Evolutionary conservation across 768 basidiomycete species (phyloP), one percentile per base, ranked within the genome.

Genomic region (Boletus rufocinnamomeus): DNA sequence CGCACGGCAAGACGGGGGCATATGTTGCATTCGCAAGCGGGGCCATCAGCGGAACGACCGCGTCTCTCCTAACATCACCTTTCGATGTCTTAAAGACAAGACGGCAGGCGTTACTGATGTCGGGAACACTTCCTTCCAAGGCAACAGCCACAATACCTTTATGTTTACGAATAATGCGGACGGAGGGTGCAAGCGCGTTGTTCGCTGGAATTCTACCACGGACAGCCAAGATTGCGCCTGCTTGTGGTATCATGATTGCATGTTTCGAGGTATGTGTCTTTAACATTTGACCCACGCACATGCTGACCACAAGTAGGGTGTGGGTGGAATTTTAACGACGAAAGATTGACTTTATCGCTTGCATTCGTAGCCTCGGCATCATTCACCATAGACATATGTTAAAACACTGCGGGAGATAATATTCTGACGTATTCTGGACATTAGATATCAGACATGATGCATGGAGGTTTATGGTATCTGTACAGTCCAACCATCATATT

Each of bases 41-140:
- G 1, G 94, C 95, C 9, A 74, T 88, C 52, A 93, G 92, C 63
- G 97, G 97, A 51, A 93, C 86, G 38, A 79, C 82, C 0, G 91
- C 96, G 11, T 93, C 95, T 2, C 75, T 97, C 28, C 61, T 96
- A 56, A 98, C 96, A 2, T 93, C 93, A 16, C 96, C 97, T 0
- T 97, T 98, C 69, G 97, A 99, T 69, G 95, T 98, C 23, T 80
- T 98, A 56, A 99, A 99, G 75, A 98, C 97, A 2, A 84, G 96
- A 54, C 79, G 93, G 51, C 97, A 99, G 69, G 87, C 95, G 4
- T 77, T 92, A 45, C 65, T 90, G 37, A 89, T 93, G 88, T 78
- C 82, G 10, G 69, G 79, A 10, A 69, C 85, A 4, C 69, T 77
- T 10, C 60, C 74, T 25, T 66, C 75, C 21, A 68, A 69, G 46